These are phyloP conservation scores for Bipolaris bicolor DNA, from an alignment of 2,329 filamentous ascomycete species.

Conservation along the genomic window DNA sequence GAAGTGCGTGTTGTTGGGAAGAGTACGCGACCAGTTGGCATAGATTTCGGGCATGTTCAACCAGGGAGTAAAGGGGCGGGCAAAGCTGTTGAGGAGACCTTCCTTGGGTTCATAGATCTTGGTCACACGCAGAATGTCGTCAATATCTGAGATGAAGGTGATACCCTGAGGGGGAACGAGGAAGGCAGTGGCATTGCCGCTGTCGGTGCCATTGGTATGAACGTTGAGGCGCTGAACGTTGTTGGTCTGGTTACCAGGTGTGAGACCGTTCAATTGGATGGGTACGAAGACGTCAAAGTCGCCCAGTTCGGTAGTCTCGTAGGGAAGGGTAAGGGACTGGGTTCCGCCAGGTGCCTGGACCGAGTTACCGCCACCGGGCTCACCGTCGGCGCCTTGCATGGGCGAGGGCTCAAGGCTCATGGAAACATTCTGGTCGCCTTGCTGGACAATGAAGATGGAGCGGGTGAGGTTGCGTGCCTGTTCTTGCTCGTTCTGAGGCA, in stretches of 20 bases:
- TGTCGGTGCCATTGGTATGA: slow-evolving; percentile 67
- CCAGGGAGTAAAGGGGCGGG: slow-evolving; percentile 72
- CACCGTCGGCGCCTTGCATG: slow-evolving; percentile 60
- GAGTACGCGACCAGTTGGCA: slow-evolving; percentile 71
- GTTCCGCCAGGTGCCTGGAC: slow-evolving; percentile 63
- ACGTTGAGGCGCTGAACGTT: slow-evolving; percentile 72
- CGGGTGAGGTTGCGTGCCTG: slow-evolving; percentile 76
- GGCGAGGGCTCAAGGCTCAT: slow-evolving; percentile 67
- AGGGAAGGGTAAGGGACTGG: slow-evolving; percentile 69
- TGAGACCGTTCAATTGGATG: slow-evolving; percentile 62
- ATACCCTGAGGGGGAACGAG: slow-evolving; percentile 73
- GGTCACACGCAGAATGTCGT: slow-evolving; percentile 80
- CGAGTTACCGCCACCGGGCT: slow-evolving; percentile 57
- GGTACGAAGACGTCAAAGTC: slow-evolving; percentile 76
- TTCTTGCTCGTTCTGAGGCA: slow-evolving; percentile 64
- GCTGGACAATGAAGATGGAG: slow-evolving; percentile 77
- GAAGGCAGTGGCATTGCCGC: slow-evolving; percentile 77
- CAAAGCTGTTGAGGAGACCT: slow-evolving; percentile 78
- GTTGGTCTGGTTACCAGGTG: slow-evolving; percentile 68
- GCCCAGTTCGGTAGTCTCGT: slow-evolving; percentile 69
- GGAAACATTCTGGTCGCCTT: slow-evolving; percentile 67
- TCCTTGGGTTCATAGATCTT: slow-evolving; percentile 79
- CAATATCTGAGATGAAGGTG: slow-evolving; percentile 78
- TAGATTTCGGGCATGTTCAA: slow-evolving; percentile 82
- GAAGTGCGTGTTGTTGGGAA: slow-evolving; percentile 71